phyloP scores from a whole-genome alignment of 139 green algal species.

The Pseudopediastrum boryanum region DNA sequence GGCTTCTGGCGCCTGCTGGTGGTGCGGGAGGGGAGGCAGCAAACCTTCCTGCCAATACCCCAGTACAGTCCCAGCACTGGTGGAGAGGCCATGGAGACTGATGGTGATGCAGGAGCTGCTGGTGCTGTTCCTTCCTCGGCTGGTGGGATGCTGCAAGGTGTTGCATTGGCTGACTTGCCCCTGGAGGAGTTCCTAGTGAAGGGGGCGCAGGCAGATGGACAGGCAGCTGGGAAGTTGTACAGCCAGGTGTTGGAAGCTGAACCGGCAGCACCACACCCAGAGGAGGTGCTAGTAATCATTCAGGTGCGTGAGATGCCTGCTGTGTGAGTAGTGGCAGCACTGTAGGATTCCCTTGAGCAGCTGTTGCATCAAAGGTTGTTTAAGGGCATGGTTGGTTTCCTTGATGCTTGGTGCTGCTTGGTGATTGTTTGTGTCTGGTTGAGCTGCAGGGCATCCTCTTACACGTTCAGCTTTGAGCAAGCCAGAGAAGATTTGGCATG shows the following conservation, averaged over 20 bases:
- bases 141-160: not conserved
- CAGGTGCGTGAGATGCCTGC: no score
- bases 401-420: no score
- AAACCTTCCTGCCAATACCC: conserved; percentile 47
- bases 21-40: conserved; percentile 44
- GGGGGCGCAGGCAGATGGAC: not conserved
- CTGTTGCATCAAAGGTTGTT: no score
- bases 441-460: no score
- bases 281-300: conserved; percentile 44
- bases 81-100: not conserved
- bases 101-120: conserved; percentile 13
- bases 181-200: conserved; percentile 16
- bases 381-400: no score
- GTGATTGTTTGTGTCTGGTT: no score
- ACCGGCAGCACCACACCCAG: conserved; percentile 19
- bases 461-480: no score
- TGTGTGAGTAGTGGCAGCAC: no score
- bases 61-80: conserved; percentile 18
- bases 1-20: conserved; percentile 55
- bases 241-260: conserved; percentile 41
- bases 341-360: no score
- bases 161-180: conserved; percentile 6
- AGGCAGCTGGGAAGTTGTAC: not conserved
- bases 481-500: no score
- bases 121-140: not conserved